A percentile compares a stretch with the other conserved stretches of the same genome.
Evolutionary conservation across 2,329 filamentous ascomycete species (phyloP).

Genomic region (Bipolaris gigantea): DNA sequence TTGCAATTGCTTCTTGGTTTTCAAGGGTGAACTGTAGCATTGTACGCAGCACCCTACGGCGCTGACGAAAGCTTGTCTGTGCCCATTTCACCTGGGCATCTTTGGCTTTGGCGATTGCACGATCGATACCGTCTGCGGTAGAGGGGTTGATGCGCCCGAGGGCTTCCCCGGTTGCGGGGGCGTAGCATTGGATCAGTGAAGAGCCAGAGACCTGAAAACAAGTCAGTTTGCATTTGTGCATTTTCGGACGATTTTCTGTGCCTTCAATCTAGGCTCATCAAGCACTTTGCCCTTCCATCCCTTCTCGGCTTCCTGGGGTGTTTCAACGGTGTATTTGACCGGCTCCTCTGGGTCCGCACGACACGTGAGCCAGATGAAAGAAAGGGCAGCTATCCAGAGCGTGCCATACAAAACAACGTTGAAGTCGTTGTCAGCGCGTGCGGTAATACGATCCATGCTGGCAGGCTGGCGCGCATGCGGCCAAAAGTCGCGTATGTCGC

Average conservation of each 20-base stretch:
- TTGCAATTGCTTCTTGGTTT: constrained; percentile 84
- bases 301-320: constrained; percentile 61
- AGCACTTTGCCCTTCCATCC: constrained; percentile 60
- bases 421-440: constrained; percentile 30
- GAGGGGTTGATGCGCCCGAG: constrained; percentile 79
- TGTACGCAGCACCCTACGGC: constrained; percentile 77
- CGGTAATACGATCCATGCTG: constrained; percentile 32
- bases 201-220: constrained; percentile 59
- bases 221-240: constrained; percentile 7
- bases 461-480: constrained; percentile 2
- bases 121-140: constrained; percentile 76
- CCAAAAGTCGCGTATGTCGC: constrained; percentile 10
- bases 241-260: constrained; percentile 23
- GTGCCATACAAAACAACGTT: constrained; percentile 19
- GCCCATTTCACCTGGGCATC: constrained; percentile 78
- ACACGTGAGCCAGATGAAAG: constrained; percentile 29
- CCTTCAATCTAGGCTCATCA: constrained; percentile 63
- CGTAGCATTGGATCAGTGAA: constrained; percentile 78
- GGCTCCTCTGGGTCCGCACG: constrained; percentile 45
- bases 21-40: constrained; percentile 82
- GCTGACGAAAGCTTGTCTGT: constrained; percentile 73
- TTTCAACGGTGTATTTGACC: constrained; percentile 62
- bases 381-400: constrained; percentile 28
- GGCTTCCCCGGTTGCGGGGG: constrained; percentile 83
- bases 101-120: constrained; percentile 71